These are phyloP conservation scores for Chlamydomonas applanata DNA, from an alignment of 139 green algal species.

Conservation along the genomic window DNA sequence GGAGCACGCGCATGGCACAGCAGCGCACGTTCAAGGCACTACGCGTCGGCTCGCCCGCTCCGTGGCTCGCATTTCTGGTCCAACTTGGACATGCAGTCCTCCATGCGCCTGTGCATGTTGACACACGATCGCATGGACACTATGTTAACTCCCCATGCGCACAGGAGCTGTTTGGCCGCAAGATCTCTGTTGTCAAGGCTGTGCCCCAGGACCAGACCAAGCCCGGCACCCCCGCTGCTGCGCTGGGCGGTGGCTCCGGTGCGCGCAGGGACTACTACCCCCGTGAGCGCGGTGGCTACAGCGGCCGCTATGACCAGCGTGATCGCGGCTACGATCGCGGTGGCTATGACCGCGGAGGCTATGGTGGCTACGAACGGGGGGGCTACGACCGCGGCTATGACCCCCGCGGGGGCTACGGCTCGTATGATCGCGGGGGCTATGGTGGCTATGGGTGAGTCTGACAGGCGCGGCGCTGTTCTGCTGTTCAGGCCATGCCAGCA, in stretches of 20 bases:
- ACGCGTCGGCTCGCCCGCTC: no score
- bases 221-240: slow-evolving; percentile 64
- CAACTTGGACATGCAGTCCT: no score
- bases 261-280: neutral
- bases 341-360: neutral
- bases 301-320: neutral
- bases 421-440: slow-evolving; percentile 2
- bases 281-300: neutral
- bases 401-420: neutral
- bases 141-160: no score
- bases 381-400: slow-evolving; percentile 9
- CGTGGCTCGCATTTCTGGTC: no score
- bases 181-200: slow-evolving; percentile 69
- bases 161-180: slow-evolving; percentile 68
- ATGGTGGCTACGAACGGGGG: slow-evolving; percentile 5
- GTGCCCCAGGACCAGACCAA: slow-evolving; percentile 70
- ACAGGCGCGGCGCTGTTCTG: no score
- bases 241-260: slow-evolving; percentile 38
- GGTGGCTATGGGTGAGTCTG: slow-evolving; percentile 11
- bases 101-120: no score
- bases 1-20: no score
- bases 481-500: no score
- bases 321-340: slow-evolving; percentile 4
- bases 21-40: no score
- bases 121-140: no score